phyloP scores from a whole-genome alignment of 208 protist species.

The Leishmania lainsoni region DNA sequence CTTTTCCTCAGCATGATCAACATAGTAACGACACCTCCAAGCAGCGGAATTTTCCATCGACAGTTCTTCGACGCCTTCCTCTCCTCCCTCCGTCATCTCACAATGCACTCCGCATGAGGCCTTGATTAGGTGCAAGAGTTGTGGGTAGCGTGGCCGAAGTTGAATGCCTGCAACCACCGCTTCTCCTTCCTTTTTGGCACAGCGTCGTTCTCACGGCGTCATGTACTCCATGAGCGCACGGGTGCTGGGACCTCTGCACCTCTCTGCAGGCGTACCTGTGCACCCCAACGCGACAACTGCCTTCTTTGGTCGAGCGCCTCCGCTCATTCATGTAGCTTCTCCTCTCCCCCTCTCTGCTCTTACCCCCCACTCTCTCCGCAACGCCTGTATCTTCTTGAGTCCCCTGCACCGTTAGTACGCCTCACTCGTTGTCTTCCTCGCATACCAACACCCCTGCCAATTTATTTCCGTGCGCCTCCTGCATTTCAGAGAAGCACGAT shows the following conservation, averaged over 20 bases:
- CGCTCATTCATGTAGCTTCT: background rate
- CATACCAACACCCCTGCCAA: conserved; percentile 10
- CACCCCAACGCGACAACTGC: background rate
- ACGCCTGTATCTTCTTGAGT: background rate
- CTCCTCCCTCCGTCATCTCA: too few relatives aligned
- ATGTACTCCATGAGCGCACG: background rate
- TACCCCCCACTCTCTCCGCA: background rate
- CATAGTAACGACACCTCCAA: background rate
- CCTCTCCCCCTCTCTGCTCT: background rate
- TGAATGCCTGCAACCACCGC: background rate
- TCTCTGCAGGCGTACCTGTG: background rate
- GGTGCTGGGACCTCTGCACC: background rate
- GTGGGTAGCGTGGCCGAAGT: background rate
- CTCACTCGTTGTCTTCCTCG: background rate
- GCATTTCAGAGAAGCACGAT: background rate
- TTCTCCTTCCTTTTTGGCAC: background rate
- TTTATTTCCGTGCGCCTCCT: background rate
- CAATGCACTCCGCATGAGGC: background rate
- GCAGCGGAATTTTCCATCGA: background rate
- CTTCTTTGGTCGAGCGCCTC: background rate
- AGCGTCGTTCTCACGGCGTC: background rate
- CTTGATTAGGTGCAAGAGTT: background rate
- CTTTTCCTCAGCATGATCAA: background rate
- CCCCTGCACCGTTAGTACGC: background rate
- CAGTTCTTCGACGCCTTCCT: background rate